Evolutionary conservation across 2,329 filamentous ascomycete species (phyloP).

Genomic region (Fusarium redolens): DNA sequence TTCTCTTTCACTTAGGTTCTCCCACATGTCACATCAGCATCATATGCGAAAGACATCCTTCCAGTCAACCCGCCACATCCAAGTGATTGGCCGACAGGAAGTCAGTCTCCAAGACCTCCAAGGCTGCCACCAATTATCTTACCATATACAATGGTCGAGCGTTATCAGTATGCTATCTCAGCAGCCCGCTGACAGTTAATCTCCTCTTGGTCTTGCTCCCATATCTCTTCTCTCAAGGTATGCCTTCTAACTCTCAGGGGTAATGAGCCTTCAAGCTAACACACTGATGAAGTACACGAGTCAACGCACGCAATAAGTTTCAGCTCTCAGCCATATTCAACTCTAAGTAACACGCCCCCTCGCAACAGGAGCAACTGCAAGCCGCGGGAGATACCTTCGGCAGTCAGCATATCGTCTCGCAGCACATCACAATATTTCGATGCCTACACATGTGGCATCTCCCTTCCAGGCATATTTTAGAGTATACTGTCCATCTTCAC

Average conservation of each 20-base stretch:
- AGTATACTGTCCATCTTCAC: neutral
- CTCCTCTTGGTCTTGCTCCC: neutral
- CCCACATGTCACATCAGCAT: neutral
- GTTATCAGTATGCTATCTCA: rapidly evolving
- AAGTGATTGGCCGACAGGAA: no score
- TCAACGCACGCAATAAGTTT: neutral
- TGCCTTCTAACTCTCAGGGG: neutral
- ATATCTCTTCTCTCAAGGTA: neutral
- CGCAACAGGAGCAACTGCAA: neutral
- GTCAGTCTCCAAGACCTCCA: neutral
- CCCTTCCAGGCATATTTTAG: neutral
- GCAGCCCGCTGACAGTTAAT: neutral
- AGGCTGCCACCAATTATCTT: neutral
- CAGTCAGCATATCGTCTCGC: neutral
- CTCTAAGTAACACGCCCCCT: neutral
- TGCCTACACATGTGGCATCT: neutral
- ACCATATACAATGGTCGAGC: neutral
- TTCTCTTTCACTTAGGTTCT: neutral
- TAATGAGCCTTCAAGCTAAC: neutral
- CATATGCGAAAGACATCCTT: neutral
- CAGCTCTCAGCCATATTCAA: neutral
- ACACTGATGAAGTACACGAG: neutral
- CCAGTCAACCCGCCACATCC: neutral
- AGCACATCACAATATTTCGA: neutral
- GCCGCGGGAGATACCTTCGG: neutral